Evolutionary conservation across 2,329 filamentous ascomycete species (phyloP).

Genomic region (Pseudopyricularia javanii): DNA sequence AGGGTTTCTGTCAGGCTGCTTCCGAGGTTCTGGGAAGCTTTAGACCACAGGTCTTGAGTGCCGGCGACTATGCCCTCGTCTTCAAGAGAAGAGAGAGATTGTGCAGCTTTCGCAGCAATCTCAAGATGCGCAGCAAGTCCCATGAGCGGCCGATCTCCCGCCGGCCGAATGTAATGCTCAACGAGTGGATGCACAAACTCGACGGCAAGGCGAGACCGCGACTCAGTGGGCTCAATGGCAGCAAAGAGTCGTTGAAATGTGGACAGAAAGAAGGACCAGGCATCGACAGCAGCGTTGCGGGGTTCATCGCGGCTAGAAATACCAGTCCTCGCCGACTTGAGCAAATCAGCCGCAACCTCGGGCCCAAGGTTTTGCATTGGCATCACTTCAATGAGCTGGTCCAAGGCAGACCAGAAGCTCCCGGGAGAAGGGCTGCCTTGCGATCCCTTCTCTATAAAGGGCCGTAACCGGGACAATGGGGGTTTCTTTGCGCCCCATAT

Average conservation of each 20-base stretch:
- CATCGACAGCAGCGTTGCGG: slow-evolving; percentile 50
- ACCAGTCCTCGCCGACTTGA: slow-evolving; percentile 58
- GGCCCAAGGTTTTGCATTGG: slow-evolving; percentile 28
- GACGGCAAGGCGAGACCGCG: slow-evolving; percentile 28
- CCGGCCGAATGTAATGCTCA: slow-evolving; percentile 37
- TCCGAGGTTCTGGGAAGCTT: slow-evolving; percentile 48
- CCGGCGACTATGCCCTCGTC: slow-evolving; percentile 30
- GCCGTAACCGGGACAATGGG: slow-evolving; percentile 44
- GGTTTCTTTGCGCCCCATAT: slow-evolving; percentile 63
- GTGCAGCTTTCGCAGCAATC: slow-evolving; percentile 34
- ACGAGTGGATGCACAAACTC: slow-evolving; percentile 38
- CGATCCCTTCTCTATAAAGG: slow-evolving; percentile 73
- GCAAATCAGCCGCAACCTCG: slow-evolving; percentile 45
- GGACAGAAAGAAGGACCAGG: slow-evolving; percentile 67
- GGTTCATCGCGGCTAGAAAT: slow-evolving; percentile 65
- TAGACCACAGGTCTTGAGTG: slow-evolving; percentile 48
- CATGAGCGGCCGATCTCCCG: slow-evolving; percentile 25
- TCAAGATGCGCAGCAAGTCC: slow-evolving; percentile 18
- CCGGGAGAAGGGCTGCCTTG: slow-evolving; percentile 45
- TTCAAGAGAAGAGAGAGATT: slow-evolving; percentile 26
- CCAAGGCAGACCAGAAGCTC: slow-evolving; percentile 62
- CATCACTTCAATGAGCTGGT: slow-evolving; percentile 49
- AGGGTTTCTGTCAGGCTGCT: slow-evolving; percentile 60
- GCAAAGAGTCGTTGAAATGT: slow-evolving; percentile 41
- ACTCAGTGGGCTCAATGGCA: slow-evolving; percentile 31